These are phyloP conservation scores for Amaranthus cruentus DNA, from an alignment of 148 eudicot genomes.

Conservation along the genomic window DNA sequence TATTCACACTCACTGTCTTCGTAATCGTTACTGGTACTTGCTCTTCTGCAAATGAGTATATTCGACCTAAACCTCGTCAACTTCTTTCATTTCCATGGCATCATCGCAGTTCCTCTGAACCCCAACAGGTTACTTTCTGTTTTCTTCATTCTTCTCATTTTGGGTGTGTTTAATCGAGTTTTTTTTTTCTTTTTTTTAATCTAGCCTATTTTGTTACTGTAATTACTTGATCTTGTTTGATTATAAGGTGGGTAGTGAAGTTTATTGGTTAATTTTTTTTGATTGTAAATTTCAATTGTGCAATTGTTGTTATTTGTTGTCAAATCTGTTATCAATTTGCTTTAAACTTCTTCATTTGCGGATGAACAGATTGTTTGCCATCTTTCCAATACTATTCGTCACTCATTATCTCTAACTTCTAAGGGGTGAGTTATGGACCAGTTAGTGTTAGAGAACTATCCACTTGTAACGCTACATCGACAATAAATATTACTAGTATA, in stretches of 20 bases:
- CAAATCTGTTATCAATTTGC: too few species aligned
- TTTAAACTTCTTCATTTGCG: too few species aligned
- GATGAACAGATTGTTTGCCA: too few species aligned
- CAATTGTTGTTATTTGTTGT: too few species aligned
- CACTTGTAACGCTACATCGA: too few species aligned
- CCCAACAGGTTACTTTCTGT: constrained; percentile 54
- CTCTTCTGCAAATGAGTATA: constrained; percentile 35
- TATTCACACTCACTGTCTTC: background rate
- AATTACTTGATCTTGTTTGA: background rate
- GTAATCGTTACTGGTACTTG: constrained; percentile 13
- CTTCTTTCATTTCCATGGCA: constrained; percentile 45
- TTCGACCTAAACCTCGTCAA: constrained; percentile 69
- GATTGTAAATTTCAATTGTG: too few species aligned
- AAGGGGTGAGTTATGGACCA: too few species aligned
- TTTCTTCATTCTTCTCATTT: background rate
- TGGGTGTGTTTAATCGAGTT: background rate
- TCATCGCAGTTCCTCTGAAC: constrained; percentile 39
- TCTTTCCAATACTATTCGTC: too few species aligned
- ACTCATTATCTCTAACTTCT: too few species aligned
- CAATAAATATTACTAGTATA: too few species aligned
- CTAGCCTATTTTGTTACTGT: background rate
- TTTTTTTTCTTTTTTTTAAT: background rate
- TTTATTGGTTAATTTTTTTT: background rate
- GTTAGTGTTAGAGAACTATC: too few species aligned
- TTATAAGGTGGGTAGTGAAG: too few species aligned